Evolutionary conservation across 306 rosid genomes (phyloP).

Genomic region (Vicia villosa): DNA sequence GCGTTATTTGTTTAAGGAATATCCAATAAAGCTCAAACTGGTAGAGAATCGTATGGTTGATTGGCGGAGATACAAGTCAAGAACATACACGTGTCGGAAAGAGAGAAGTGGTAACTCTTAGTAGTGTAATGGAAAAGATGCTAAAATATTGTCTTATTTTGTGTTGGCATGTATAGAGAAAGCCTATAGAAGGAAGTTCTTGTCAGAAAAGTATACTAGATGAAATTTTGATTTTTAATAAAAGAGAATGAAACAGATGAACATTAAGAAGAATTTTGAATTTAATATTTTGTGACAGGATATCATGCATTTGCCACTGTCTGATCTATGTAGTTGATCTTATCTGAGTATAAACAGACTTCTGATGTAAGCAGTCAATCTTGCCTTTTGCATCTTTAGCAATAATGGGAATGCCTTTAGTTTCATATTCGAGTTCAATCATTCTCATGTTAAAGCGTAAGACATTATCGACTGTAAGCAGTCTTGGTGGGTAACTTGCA

Average conservation of each 20-base stretch:
- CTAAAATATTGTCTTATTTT: neutral
- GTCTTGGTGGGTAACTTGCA: conserved; percentile 12
- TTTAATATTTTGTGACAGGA: neutral
- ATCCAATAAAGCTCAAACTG: neutral
- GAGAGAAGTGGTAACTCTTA: neutral
- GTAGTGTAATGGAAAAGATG: neutral
- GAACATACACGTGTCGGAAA: neutral
- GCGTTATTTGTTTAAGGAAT: neutral
- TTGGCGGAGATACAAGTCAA: neutral
- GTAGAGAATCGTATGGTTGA: neutral
- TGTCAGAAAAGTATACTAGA: neutral
- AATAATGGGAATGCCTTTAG: neutral
- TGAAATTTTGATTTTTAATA: neutral
- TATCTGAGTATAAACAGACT: neutral
- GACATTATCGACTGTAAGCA: conserved; percentile 9
- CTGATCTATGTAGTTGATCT: neutral
- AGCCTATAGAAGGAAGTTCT: neutral
- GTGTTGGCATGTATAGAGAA: neutral
- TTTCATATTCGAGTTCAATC: conserved; percentile 27
- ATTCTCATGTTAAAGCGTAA: neutral
- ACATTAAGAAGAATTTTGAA: neutral
- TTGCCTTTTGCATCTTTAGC: neutral
- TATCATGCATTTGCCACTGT: neutral
- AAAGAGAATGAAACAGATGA: neutral
- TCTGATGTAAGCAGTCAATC: neutral